Evolutionary conservation across 768 basidiomycete species (phyloP).

Genomic region (Polyporus arcularius): DNA sequence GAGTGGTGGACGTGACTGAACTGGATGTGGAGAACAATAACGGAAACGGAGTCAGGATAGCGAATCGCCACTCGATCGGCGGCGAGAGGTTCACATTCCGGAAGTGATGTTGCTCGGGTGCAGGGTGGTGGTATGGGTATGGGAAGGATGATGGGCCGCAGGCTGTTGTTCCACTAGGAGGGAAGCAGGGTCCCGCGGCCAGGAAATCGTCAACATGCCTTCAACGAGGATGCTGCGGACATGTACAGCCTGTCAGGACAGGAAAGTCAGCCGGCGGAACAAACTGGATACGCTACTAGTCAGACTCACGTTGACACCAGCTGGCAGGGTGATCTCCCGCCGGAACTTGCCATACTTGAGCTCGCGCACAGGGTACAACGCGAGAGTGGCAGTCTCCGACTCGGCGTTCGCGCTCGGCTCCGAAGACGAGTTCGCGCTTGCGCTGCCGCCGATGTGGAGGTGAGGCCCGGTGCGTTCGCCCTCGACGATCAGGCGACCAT

Average conservation of each 20-base stretch:
- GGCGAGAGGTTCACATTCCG: too few relatives aligned
- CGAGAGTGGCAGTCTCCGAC: constrained; percentile 1
- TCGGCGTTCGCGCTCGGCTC: constrained; percentile 4
- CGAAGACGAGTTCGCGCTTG: not conserved
- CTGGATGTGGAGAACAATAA: not conserved
- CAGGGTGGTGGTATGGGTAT: not conserved
- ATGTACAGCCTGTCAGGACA: constrained; percentile 32
- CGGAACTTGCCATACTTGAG: constrained; percentile 43
- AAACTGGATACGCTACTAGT: constrained; percentile 8
- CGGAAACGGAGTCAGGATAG: too few relatives aligned
- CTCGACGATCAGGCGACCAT: constrained; percentile 34
- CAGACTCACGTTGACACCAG: constrained; percentile 36
- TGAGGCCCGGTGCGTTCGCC: constrained; percentile 33
- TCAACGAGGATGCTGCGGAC: constrained; percentile 42
- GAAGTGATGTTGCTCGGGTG: too few relatives aligned
- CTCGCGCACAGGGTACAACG: constrained; percentile 35
- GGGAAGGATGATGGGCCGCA: not conserved
- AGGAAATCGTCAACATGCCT: constrained; percentile 41
- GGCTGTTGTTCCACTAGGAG: not conserved
- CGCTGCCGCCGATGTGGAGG: constrained; percentile 11
- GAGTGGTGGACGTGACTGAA: not conserved
- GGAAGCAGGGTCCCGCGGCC: constrained; percentile 33
- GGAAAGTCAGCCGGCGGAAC: constrained; percentile 1
- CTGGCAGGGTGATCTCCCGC: constrained; percentile 38
- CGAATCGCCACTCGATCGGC: too few relatives aligned